phyloP scores from a whole-genome alignment of 768 basidiomycete genomes.

The Phallus indusiatus region DNA sequence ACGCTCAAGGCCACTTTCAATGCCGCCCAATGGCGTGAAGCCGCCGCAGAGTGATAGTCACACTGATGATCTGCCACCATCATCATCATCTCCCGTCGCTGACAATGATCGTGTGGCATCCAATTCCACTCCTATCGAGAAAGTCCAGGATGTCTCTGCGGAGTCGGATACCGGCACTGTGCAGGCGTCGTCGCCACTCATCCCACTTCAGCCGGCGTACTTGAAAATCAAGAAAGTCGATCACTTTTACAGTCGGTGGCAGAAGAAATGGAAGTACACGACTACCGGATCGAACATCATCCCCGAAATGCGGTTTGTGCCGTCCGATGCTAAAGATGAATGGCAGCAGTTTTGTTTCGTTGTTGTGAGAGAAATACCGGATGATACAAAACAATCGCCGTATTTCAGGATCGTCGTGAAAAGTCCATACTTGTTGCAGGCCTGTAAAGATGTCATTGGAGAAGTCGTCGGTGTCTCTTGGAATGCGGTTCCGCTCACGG shows the following conservation, averaged over 20 bases:
- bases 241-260: conserved; percentile 49
- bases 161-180: background rate
- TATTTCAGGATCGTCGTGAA: conserved; percentile 48
- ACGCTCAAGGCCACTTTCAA: background rate
- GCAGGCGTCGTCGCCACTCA: conserved; percentile 19
- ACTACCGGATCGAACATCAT: conserved; percentile 46
- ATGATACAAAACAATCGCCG: conserved; percentile 24
- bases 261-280: conserved; percentile 50
- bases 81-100: too few species aligned
- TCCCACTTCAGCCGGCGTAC: conserved; percentile 30
- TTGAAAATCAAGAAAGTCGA: conserved; percentile 54
- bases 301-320: conserved; percentile 35
- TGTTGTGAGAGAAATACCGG: conserved; percentile 42
- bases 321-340: conserved; percentile 35
- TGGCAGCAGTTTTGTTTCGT: conserved; percentile 54
- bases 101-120: background rate
- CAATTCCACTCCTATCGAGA: background rate
- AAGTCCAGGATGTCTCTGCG: background rate
- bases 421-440: conserved; percentile 46
- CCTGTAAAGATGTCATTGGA: conserved; percentile 48
- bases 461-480: conserved; percentile 54
- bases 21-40: background rate
- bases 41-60: too few species aligned
- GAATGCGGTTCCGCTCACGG: conserved; percentile 49
- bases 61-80: too few species aligned